phyloP scores from a whole-genome alignment of 495 filamentous ascomycete genomes.

The Amorphotheca resinae region DNA sequence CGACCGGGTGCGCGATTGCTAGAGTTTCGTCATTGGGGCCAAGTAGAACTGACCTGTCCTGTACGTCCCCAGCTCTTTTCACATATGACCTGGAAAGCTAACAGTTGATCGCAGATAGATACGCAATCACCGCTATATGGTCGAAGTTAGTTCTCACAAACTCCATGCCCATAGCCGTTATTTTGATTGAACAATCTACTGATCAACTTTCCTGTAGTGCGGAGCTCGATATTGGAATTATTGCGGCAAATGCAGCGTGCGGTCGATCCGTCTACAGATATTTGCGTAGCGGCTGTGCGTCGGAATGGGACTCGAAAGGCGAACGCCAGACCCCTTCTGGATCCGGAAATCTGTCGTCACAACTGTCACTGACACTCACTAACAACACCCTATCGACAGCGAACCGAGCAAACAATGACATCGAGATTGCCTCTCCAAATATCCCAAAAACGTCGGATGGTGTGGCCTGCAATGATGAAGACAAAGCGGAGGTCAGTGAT shows the following conservation, averaged over 20 bases:
- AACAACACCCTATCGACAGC: too few relatives aligned
- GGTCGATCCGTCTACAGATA: conserved; percentile 17
- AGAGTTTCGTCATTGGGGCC: conserved; percentile 7
- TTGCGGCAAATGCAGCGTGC: conserved; percentile 19
- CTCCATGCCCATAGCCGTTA: not conserved
- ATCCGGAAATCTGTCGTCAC: too few relatives aligned
- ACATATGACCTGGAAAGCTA: not conserved
- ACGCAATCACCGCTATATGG: not conserved
- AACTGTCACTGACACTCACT: too few relatives aligned
- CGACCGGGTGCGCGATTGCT: not conserved
- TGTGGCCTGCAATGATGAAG: too few relatives aligned
- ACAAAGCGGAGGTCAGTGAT: too few relatives aligned
- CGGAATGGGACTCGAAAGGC: too few relatives aligned
- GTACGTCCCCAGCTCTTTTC: not conserved
- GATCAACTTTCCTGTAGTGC: not conserved
- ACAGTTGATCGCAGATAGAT: not conserved
- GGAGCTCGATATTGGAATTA: conserved; percentile 21
- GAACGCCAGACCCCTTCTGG: too few relatives aligned
- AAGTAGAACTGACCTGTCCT: conserved; percentile 6
- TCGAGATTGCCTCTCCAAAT: too few relatives aligned
- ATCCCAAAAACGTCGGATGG: too few relatives aligned
- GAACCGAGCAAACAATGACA: too few relatives aligned
- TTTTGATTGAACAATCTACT: not conserved
- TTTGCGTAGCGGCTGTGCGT: conserved; percentile 7
- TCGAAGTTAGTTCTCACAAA: not conserved